Evolutionary conservation across 139 green algal genomes (phyloP), one percentile per base, ranked within the genome.

Genomic region (Volvox reticuliferus): DNA sequence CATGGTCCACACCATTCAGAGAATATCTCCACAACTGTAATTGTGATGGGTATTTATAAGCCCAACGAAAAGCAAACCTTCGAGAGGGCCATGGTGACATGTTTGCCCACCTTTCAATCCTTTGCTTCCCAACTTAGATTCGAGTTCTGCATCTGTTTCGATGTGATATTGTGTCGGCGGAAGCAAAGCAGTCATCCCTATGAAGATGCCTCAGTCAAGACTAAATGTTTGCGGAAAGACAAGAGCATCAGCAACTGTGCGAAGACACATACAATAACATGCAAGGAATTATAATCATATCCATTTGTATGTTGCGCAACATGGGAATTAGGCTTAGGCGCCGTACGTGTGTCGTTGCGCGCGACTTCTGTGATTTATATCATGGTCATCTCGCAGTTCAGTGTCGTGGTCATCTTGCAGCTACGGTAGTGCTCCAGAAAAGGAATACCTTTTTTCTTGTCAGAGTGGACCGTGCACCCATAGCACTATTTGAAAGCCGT

Each of bases 21-120:
- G 71, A 93, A 96, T 3, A 97, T 86, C 88, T 97, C 95, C 24
- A 96, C 82, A 6, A 97, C 95, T 95, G 91, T 78, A 2, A 36
- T n/a, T 55, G 26, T 5, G 1, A 20, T 22, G 33, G 28, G 33
- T 24, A 32, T 26, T 79, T 67, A 1, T 24, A 79, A 65, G 36
- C 78, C 16, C 37, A 13, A 32, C 9, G 78, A 36, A 28, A 30
- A 73, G 9, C n/a, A 18, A 24, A 20, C 12, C 37, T 91, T 82
- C 78, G 78, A 81, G 50, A 55, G 62, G 50, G 30, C 28, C 65
- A 62, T 63, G 12, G 75, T n/a, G 2, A 50, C 55, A 81, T 82
- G 68, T 80, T 0, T 21, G n/a, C 26, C 18, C 30, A 93, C 93
- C 93, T 89, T 95, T 95, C 63, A 95, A 35, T 0, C 93, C 91